These are phyloP conservation scores for Omphalea diandra DNA, from an alignment of 441 rosid species.

Conservation along the genomic window DNA sequence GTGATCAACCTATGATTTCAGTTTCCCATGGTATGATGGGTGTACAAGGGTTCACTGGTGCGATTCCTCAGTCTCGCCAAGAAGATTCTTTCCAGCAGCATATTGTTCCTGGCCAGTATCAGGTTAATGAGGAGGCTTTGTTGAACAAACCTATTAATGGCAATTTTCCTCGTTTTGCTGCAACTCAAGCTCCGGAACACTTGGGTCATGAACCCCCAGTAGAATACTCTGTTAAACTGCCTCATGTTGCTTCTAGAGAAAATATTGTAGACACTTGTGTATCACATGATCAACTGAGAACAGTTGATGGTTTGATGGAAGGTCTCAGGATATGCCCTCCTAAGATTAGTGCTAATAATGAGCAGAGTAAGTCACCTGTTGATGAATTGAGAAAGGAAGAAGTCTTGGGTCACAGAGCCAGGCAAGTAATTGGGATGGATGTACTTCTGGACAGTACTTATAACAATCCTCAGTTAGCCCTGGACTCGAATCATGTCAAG, in stretches of 20 bases:
- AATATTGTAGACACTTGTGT: slow-evolving; percentile 27
- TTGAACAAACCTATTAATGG: slow-evolving; percentile 26
- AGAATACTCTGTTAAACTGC: slow-evolving; percentile 33
- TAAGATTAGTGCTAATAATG: slow-evolving; percentile 31
- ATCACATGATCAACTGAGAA: slow-evolving; percentile 32
- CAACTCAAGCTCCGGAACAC: slow-evolving; percentile 33
- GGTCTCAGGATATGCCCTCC: slow-evolving; percentile 30
- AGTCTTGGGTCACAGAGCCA: slow-evolving; percentile 32
- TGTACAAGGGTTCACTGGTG: slow-evolving; percentile 29
- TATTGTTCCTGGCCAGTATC: slow-evolving; percentile 29
- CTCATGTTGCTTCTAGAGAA: slow-evolving; percentile 30
- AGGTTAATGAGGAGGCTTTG: slow-evolving; percentile 34
- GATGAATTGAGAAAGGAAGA: slow-evolving; percentile 40
- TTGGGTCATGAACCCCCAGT: slow-evolving; percentile 32
- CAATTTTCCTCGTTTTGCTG: slow-evolving; percentile 25
- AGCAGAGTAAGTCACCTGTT: slow-evolving; percentile 30
- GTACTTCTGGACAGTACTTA: slow-evolving; percentile 31
- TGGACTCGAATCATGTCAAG: slow-evolving; percentile 30
- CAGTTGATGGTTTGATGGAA: too few species aligned
- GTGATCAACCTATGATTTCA: slow-evolving; percentile 32
- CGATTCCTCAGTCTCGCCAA: slow-evolving; percentile 29
- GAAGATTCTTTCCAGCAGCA: slow-evolving; percentile 39
- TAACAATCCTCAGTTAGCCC: slow-evolving; percentile 31
- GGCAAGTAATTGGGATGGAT: slow-evolving; percentile 34
- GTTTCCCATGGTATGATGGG: slow-evolving; percentile 27